These are phyloP conservation scores for Auriscalpium vulgare DNA, from an alignment of 768 basidiomycete species.

Conservation along the genomic window DNA sequence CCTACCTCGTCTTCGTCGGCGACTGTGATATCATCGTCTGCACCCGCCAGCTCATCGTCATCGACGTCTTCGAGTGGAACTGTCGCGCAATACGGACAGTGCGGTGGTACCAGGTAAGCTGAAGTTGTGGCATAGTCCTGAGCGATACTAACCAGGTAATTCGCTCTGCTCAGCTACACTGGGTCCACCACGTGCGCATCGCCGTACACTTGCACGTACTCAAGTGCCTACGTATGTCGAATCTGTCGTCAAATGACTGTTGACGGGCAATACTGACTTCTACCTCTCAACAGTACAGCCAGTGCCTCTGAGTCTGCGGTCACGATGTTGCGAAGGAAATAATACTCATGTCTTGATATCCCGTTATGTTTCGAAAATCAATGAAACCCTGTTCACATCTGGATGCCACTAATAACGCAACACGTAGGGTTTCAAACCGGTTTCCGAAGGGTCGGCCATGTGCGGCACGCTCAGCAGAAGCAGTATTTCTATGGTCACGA, in stretches of 20 bases:
- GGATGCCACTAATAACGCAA: too few species aligned
- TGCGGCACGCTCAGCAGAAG: too few species aligned
- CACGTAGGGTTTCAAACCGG: too few species aligned
- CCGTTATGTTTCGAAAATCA: too few species aligned
- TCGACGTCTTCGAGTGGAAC: constrained; percentile 17
- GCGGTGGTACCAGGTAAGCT: constrained; percentile 30
- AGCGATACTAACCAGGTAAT: background rate
- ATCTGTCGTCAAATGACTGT: constrained; percentile 4
- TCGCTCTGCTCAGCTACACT: constrained; percentile 19
- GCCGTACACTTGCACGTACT: constrained; percentile 26
- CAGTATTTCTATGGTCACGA: too few species aligned
- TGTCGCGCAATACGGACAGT: constrained; percentile 35
- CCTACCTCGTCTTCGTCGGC: constrained; percentile 8
- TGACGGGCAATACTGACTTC: background rate
- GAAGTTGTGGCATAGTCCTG: constrained; percentile 1
- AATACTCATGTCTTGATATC: too few species aligned
- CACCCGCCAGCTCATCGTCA: constrained; percentile 8
- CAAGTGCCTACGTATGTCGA: constrained; percentile 28
- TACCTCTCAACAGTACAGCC: constrained; percentile 24
- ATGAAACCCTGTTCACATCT: too few species aligned
- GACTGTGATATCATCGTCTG: background rate
- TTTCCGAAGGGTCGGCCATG: too few species aligned
- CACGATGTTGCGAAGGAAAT: background rate
- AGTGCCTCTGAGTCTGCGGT: constrained; percentile 22
- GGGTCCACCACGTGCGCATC: constrained; percentile 31